Percentiles rank a stretch among this genome's conserved stretches.
These are phyloP conservation scores for Hamamelis virginiana DNA, from an alignment of 164 flowering plant genomes.

Conservation along the genomic window DNA sequence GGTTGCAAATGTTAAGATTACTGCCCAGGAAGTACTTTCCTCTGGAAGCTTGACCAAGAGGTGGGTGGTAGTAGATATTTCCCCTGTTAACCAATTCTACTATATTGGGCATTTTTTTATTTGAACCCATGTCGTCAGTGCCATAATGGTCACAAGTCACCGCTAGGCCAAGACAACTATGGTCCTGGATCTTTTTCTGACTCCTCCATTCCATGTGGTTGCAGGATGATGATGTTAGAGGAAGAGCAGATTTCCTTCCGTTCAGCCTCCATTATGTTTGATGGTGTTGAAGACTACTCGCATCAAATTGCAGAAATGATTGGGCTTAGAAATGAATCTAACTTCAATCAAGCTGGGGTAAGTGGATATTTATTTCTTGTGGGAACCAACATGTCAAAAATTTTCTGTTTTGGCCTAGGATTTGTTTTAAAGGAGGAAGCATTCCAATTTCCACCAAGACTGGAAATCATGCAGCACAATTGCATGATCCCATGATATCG, in stretches of 20 bases:
- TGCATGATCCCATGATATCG: too few species aligned
- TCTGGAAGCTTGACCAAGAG: conserved; percentile 98
- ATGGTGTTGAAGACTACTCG: conserved; percentile 92
- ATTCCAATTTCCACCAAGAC: too few species aligned
- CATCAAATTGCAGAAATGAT: conserved; percentile 99
- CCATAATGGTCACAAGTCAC: too few species aligned
- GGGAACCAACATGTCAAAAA: neutral
- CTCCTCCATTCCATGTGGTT: conserved; percentile 11
- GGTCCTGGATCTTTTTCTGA: neutral
- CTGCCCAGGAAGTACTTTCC: conserved; percentile 90
- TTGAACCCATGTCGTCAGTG: too few species aligned
- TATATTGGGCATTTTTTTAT: neutral
- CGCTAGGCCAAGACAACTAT: too few species aligned
- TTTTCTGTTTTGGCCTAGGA: neutral
- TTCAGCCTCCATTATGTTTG: conserved; percentile 71
- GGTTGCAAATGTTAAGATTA: conserved; percentile 86
- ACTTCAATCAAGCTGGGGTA: conserved; percentile 83
- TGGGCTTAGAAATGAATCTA: conserved; percentile 80
- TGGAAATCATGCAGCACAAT: too few species aligned
- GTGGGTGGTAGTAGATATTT: conserved; percentile 33
- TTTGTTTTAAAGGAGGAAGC: too few species aligned
- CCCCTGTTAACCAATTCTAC: neutral
- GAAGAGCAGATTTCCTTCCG: conserved; percentile 94
- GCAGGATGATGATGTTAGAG: conserved; percentile 97
- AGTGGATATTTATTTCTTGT: conserved; percentile 26